Percentiles rank a stretch among this genome's conserved stretches.
These are phyloP conservation scores for Ceratobasidium theobromae DNA, from an alignment of 1,284 basidiomycete genomes.

Conservation along the genomic window DNA sequence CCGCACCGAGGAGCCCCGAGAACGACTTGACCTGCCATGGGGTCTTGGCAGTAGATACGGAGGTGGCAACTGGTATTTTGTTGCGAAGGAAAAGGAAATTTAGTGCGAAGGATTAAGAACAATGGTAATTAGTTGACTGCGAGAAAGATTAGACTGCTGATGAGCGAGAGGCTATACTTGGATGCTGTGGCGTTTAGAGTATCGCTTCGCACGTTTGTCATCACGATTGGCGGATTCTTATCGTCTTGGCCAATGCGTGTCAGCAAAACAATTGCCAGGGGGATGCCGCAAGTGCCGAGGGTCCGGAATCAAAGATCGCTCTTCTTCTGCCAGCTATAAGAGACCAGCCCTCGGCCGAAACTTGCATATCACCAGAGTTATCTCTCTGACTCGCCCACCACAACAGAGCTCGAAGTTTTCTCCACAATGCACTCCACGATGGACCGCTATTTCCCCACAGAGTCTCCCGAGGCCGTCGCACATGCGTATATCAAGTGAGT, in stretches of 20 bases:
- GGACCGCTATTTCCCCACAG: constrained; percentile 70
- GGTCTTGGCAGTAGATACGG: constrained; percentile 27
- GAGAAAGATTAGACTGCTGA: no score
- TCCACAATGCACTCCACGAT: constrained; percentile 43
- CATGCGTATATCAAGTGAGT: constrained; percentile 67
- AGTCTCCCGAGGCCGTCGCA: constrained; percentile 70
- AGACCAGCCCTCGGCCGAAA: constrained; percentile 14
- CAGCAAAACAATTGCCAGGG: neutral
- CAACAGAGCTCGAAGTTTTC: constrained; percentile 1
- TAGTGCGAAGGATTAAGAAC: no score
- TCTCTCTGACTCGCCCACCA: constrained; percentile 18
- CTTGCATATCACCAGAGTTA: neutral
- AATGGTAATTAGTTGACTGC: no score
- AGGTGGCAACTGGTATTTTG: constrained; percentile 17
- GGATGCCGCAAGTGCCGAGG: no score
- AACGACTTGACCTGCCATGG: neutral
- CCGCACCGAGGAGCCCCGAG: constrained; percentile 4
- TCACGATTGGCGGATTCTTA: constrained; percentile 24
- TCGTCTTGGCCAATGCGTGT: constrained; percentile 12
- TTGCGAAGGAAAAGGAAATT: neutral
- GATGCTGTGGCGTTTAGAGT: neutral
- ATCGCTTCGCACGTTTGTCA: constrained; percentile 24
- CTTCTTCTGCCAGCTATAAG: constrained; percentile 10
- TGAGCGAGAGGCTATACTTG: constrained; percentile 5
- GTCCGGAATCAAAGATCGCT: no score